Evolutionary conservation across 2,329 filamentous ascomycete genomes (phyloP).

Genomic region (Pseudophaeomoniella oleicola): DNA sequence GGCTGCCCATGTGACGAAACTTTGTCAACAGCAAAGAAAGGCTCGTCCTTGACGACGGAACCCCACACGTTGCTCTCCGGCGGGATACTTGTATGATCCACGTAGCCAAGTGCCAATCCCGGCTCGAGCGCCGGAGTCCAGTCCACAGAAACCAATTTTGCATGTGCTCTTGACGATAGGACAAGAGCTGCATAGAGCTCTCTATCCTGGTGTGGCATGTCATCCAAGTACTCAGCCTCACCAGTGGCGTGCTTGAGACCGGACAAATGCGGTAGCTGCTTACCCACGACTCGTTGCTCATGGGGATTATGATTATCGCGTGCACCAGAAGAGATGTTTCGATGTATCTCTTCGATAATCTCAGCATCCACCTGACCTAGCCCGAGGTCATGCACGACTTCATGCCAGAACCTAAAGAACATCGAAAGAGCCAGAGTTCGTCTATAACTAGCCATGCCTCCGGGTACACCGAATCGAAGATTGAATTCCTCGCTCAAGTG

Average conservation of each 20-base stretch:
- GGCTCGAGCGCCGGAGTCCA: conserved; percentile 56
- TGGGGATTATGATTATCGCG: conserved; percentile 59
- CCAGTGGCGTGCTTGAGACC: conserved; percentile 78
- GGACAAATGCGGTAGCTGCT: conserved; percentile 64
- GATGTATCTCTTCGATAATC: conserved; percentile 61
- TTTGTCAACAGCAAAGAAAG: conserved; percentile 70
- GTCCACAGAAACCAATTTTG: conserved; percentile 63
- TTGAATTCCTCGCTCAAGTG: conserved; percentile 66
- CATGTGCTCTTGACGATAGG: conserved; percentile 65
- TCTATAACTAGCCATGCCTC: conserved; percentile 80
- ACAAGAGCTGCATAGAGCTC: conserved; percentile 72
- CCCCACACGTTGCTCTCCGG: conserved; percentile 69
- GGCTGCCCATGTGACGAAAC: conserved; percentile 70
- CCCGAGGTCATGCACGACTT: conserved; percentile 50
- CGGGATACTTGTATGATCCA: conserved; percentile 63
- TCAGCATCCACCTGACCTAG: conserved; percentile 46
- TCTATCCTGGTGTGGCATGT: conserved; percentile 64
- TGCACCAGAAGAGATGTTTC: conserved; percentile 59
- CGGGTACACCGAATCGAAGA: conserved; percentile 69
- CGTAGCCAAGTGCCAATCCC: conserved; percentile 61
- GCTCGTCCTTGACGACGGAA: conserved; percentile 58
- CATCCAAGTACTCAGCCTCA: conserved; percentile 79
- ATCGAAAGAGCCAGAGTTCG: conserved; percentile 71
- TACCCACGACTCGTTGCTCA: conserved; percentile 61
- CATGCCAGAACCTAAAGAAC: conserved; percentile 89